Base-by-base conservation (phyloP, 345 rosid species). In the Carallia pectinifolia region DNA sequence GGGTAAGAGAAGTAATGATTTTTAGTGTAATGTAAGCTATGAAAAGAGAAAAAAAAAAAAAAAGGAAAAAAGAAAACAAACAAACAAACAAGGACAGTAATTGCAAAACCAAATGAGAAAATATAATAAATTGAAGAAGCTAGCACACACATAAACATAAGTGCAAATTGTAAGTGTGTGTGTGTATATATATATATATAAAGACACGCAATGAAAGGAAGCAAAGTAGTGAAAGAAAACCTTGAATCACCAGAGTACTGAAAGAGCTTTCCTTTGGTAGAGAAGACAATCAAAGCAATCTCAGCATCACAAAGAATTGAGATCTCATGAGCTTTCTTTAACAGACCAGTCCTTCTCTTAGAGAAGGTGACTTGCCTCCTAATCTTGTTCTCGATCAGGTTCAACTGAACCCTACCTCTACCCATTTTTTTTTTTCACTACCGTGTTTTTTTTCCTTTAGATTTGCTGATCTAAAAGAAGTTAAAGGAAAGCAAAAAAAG, bases 281-380 rank as follows among this genome's bases (percentile, higher is more conserved):
- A 91, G 89, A 91, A 89, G 74, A 89, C 87, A 70, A 91, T 84
- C 61, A 91, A 70, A 65, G 88, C 97, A 68, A 89, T 90, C 6
- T 89, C 87, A 73, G 93, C 97, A 53, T 91, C 97, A 33, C 95
- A 91, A 18, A 91, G 82, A 54, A 91, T 86, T 37, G 97, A 89
- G 87, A 91, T 91, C 93, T 91, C 97, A 58, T 85, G 86, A 71
- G 96, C 93, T 78, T 91, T 91, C 90, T 91, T 91, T 13, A 87
- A 80, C 73, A 91, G 71, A 37, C 97, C 94, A 54, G 83, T 75
- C 75, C 97, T 81, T 62, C 97, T 79, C 86, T 91, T 91, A 1
- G 97, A 91, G 79, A 91, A 91, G 6, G 96, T 91, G 64, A 91
- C 97, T 77, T 91, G 97, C 70, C 97, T 83, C 66, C 87, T 89